Evolutionary conservation across 2,329 filamentous ascomycete species (phyloP).

Genomic region (Gaeumannomyces sp.): DNA sequence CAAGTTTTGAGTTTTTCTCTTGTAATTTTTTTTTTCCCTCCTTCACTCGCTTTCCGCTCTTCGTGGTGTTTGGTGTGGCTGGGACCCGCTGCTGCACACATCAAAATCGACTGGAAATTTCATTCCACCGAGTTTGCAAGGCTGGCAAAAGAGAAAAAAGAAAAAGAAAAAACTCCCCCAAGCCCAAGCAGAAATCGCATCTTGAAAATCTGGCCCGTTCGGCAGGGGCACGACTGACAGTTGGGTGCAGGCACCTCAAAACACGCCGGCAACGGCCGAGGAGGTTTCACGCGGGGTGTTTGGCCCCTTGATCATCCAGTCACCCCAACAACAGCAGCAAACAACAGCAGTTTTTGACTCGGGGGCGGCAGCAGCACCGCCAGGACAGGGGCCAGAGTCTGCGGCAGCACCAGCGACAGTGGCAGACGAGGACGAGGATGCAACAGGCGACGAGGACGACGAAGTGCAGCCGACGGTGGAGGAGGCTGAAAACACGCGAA

Average conservation of each 20-base stretch:
- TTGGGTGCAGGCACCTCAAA: conserved; percentile 42
- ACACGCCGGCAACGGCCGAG: conserved; percentile 40
- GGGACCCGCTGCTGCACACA: conserved; percentile 2
- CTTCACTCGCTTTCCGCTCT: too few species aligned
- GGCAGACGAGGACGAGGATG: conserved; percentile 25
- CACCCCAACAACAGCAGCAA: conserved; percentile 33
- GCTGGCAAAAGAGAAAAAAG: too few species aligned
- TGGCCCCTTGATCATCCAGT: conserved; percentile 45
- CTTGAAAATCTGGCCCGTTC: not conserved
- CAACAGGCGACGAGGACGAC: conserved; percentile 28
- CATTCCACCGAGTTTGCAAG: not conserved
- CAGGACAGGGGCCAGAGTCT: conserved; percentile 4
- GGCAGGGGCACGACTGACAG: conserved; percentile 27
- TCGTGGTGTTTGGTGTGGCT: not conserved
- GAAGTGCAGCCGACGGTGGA: conserved; percentile 27
- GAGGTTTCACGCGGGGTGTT: conserved; percentile 47
- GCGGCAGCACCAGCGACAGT: conserved; percentile 9
- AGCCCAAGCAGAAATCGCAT: too few species aligned
- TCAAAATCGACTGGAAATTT: not conserved
- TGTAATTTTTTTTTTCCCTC: not conserved
- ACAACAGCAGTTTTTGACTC: conserved; percentile 29
- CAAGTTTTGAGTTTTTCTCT: conserved; percentile 3
- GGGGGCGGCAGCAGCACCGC: conserved; percentile 14
- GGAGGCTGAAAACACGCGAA: conserved; percentile 39
- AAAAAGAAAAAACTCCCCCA: too few species aligned